Conservation (phyloP, 2,329 filamentous ascomycete genomes). For the Fusarium guadeloupense region DNA sequence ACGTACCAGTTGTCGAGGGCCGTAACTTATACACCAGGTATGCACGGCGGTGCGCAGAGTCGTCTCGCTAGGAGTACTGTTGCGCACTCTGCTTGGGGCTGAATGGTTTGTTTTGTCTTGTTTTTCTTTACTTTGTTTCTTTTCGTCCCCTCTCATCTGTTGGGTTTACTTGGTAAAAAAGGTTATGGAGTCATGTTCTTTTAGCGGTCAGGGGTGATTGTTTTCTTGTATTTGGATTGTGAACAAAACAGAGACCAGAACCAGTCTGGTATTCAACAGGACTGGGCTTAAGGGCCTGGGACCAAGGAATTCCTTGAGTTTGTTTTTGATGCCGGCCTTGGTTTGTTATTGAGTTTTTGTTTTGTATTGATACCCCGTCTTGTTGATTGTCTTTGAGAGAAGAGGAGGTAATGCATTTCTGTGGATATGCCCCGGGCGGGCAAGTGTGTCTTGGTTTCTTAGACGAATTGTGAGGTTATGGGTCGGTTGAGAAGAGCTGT, state of each 20-base stretch:
- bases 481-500: neutral
- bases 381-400: slow-evolving; percentile 14
- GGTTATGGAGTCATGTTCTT: neutral
- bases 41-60: slow-evolving; percentile 5
- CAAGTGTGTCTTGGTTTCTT: neutral
- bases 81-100: slow-evolving; percentile 18
- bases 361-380: slow-evolving; percentile 17
- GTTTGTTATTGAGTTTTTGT: slow-evolving; percentile 1
- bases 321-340: neutral
- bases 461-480: neutral
- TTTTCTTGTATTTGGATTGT: neutral
- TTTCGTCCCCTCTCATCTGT: neutral
- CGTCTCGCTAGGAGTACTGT: slow-evolving; percentile 13
- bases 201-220: neutral
- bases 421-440: slow-evolving; percentile 18
- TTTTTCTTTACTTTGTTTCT: neutral
- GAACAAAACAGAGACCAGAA: slow-evolving; percentile 14
- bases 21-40: slow-evolving; percentile 39
- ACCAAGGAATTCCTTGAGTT: slow-evolving; percentile 4
- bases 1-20: slow-evolving; percentile 43
- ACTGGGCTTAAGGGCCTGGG: slow-evolving; percentile 27
- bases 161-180: neutral
- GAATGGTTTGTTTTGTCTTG: no score
- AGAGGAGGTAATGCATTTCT: slow-evolving; percentile 15
- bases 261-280: slow-evolving; percentile 35